Percentiles rank a stretch among this genome's conserved stretches.
Conservation (phyloP, 2,329 filamentous ascomycete species). For the Rhinocladiella similis region DNA sequence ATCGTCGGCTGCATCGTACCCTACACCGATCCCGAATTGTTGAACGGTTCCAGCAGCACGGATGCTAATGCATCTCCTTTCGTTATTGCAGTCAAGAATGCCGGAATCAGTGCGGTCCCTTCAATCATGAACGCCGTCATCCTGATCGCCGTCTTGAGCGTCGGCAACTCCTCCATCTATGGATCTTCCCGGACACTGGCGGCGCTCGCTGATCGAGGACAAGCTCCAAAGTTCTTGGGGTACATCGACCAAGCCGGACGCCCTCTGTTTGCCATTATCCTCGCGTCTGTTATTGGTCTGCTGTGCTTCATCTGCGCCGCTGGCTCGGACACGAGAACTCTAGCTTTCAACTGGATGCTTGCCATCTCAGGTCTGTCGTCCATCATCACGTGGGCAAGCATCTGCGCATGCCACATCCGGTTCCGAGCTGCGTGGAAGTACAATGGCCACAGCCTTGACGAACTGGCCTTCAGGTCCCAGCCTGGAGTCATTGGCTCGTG, state of each 20-base stretch:
- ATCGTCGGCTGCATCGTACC: conserved; percentile 82
- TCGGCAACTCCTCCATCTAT: conserved; percentile 89
- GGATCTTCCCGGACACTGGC: conserved; percentile 88
- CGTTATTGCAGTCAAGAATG: conserved; percentile 86
- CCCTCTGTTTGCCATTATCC: conserved; percentile 69
- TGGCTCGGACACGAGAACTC: conserved; percentile 33
- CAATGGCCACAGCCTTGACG: conserved; percentile 60
- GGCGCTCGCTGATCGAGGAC: conserved; percentile 82
- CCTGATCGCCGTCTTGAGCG: conserved; percentile 83
- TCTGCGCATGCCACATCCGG: conserved; percentile 67
- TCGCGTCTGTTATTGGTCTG: conserved; percentile 69
- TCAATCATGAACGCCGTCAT: conserved; percentile 96
- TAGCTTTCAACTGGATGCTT: conserved; percentile 76
- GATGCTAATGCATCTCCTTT: conserved; percentile 82
- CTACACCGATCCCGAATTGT: conserved; percentile 65
- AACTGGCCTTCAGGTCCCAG: conserved; percentile 64
- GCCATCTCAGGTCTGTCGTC: conserved; percentile 71
- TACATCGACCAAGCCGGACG: conserved; percentile 84
- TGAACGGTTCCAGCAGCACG: conserved; percentile 57
- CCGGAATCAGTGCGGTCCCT: conserved; percentile 76
- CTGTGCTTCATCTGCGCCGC: conserved; percentile 75
- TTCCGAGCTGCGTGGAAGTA: conserved; percentile 62
- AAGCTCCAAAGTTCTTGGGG: conserved; percentile 73
- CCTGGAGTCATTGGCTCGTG: conserved; percentile 64
- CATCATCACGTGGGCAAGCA: conserved; percentile 72